phyloP scores from a whole-genome alignment of 139 green algal genomes.

The Volvox reticuliferus region DNA sequence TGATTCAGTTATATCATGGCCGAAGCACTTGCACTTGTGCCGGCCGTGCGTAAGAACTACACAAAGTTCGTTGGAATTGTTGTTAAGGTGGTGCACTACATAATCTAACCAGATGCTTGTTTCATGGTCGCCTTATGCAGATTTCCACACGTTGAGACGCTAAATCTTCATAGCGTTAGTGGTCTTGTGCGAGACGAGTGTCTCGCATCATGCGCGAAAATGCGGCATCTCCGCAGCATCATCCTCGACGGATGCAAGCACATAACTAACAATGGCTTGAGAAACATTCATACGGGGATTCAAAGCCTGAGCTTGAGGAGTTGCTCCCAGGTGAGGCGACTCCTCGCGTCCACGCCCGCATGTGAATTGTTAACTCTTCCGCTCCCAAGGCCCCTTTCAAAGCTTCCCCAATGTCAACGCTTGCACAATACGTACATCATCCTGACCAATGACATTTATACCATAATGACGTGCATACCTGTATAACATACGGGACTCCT shows the following conservation, averaged over 20 bases:
- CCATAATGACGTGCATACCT: too few species aligned
- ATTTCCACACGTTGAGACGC: conserved; percentile 1
- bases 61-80: neutral
- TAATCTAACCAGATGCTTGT: neutral
- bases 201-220: neutral
- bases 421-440: too few species aligned
- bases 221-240: neutral
- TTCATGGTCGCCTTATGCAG: neutral
- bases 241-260: conserved; percentile 11
- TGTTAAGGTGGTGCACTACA: neutral
- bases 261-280: neutral
- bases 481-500: too few species aligned
- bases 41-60: neutral
- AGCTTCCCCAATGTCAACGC: too few species aligned
- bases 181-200: conserved; percentile 1
- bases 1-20: neutral
- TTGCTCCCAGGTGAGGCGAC: conserved; percentile 27
- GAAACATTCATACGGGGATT: neutral
- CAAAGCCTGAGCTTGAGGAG: neutral
- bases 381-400: too few species aligned
- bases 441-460: too few species aligned
- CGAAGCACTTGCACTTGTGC: neutral
- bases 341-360: neutral
- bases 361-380: neutral
- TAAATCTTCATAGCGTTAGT: neutral